Evolutionary conservation across 2,329 filamentous ascomycete genomes (phyloP), one percentile per base, ranked within the genome.

Genomic region (Paracamarosporium sp.): DNA sequence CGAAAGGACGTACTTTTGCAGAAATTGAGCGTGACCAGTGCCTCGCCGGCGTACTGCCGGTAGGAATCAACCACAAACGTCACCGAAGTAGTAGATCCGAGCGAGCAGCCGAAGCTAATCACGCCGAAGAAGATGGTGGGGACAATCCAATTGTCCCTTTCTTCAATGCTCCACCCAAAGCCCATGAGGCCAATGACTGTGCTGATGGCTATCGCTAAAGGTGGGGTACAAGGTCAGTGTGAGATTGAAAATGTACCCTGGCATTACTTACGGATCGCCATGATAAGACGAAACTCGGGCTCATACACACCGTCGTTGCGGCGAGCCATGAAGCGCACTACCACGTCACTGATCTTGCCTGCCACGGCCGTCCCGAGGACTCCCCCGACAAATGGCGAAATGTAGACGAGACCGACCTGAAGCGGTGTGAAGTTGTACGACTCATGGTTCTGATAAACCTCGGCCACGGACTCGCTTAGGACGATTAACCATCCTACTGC

Each of bases 401-500:
- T 83, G 74, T 97, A 98, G 0, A 98, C 86, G 0, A 98, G 82
- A 7, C 94, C 94, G 0, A 91, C 90, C 60, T 92, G 89, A 0
- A 97, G 80, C 0, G 92, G 85, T 24, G 85, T 88, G 73, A 98
- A 98, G 65, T 93, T 86, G 79, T 98, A 98, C 0, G 82, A 83
- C 0, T 84, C 80, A 0, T 82, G 80, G 53, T 87, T 82, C 35
- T 90, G 86, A 75, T 92, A 98, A 59, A 98, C 90, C 57, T 90
- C 83, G 0, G 92, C 86, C 2, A 98, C 87, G 0, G 90, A 90
- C 76, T 98, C 93, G 0, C 93, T 97, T 1, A 98, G 85, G 41
- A 98, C 93, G 64, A 98, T 97, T 27, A 98, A 84, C 95, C 94
- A 98, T 35, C 94, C 94, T 6, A 98, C 86, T 0, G 93, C 95